Evolutionary conservation across 306 rosid species (phyloP).

Genomic region (Vicia sativa): DNA sequence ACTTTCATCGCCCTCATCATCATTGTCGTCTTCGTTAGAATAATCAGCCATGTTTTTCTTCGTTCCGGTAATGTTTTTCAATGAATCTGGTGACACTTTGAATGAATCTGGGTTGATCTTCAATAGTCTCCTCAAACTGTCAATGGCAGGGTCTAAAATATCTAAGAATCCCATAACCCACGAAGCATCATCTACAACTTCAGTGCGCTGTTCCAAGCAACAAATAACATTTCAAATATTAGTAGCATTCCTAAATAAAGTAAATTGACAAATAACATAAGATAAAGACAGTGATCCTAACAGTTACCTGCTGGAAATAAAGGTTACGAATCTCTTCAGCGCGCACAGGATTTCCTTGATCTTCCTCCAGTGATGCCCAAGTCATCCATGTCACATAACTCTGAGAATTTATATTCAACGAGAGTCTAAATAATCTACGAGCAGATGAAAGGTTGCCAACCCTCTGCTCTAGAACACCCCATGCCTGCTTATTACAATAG

Average conservation of each 20-base stretch:
- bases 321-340: constrained; percentile 93
- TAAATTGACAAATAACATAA: background rate
- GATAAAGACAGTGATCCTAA: background rate
- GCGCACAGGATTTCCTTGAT: constrained; percentile 84
- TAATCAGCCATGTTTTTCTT: constrained; percentile 39
- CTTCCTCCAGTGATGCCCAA: constrained; percentile 94
- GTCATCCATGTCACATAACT: constrained; percentile 98
- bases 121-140: constrained; percentile 72
- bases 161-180: constrained; percentile 93
- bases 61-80: constrained; percentile 40
- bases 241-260: no score
- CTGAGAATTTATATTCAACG: constrained; percentile 83
- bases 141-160: constrained; percentile 89
- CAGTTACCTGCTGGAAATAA: constrained; percentile 89
- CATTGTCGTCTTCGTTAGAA: constrained; percentile 23
- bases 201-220: constrained; percentile 73
- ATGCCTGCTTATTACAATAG: constrained; percentile 62
- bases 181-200: constrained; percentile 94
- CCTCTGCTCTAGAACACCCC: constrained; percentile 98
- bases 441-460: constrained; percentile 76
- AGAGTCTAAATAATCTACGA: constrained; percentile 80
- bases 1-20: constrained; percentile 46
- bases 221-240: constrained; percentile 22
- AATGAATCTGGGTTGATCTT: constrained; percentile 60
- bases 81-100: constrained; percentile 37